phyloP scores from a whole-genome alignment of 73 alveolate genomes.

The Symbiodinium pilosum region DNA sequence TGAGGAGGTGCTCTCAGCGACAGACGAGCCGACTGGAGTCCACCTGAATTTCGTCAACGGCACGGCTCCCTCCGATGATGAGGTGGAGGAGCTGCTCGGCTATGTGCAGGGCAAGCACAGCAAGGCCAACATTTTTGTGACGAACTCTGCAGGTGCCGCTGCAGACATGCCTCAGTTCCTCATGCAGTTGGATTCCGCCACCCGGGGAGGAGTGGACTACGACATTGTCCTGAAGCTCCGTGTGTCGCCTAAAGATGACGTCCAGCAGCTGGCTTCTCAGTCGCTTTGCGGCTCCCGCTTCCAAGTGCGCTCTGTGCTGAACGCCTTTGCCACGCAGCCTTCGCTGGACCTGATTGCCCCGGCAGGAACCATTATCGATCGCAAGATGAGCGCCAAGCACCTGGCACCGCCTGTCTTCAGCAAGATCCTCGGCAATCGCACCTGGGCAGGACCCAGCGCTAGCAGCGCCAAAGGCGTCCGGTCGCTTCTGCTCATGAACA shows the following conservation, averaged over 20 bases:
- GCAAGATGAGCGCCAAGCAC: neutral
- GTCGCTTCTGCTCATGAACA: neutral
- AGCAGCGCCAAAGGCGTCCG: neutral
- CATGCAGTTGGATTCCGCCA: constrained; percentile 4
- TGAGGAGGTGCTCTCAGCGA: constrained; percentile 4
- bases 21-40: neutral
- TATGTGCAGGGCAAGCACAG: neutral
- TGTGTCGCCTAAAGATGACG: neutral
- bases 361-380: neutral
- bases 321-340: neutral
- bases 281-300: constrained; percentile 1
- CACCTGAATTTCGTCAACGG: neutral
- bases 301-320: neutral
- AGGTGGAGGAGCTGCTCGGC: neutral
- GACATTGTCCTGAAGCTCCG: neutral
- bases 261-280: neutral
- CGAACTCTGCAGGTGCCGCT: neutral
- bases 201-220: neutral
- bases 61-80: constrained; percentile 3
- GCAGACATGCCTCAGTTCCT: neutral
- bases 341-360: neutral
- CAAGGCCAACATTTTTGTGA: neutral
- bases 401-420: neutral
- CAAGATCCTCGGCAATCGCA: neutral
- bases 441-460: neutral